Base-by-base conservation (phyloP, 257 asterid species). In the Dorcoceras hygrometricum region DNA sequence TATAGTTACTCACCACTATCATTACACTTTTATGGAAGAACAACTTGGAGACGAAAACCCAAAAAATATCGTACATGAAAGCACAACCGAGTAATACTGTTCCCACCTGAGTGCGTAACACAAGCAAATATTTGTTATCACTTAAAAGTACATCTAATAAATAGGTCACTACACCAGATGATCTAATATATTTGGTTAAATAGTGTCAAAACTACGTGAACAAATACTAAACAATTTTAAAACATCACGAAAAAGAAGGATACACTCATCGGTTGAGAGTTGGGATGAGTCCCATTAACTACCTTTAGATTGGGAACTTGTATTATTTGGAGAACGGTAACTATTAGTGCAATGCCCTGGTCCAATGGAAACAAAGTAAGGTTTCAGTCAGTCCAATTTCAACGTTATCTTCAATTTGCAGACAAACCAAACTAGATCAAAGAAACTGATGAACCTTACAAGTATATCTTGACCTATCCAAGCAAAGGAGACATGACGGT, bases 391-490 rank as follows among this genome's bases (percentile, higher is more conserved):
- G 24, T 36, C 54, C 54, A 46, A 32, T 48, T 31, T 11, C 51
- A 50, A 62, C 53, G 25, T 56, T 39, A n/a, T 57, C 11, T 20
- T 29, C 11, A 23, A 22, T 34, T 24, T 57, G 55, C 60, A 69
- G 55, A 57, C 23, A 23, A 19, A 57, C 46, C 26, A 8, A 75
- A 57, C 36, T 31, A 12, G 72, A 56, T 36, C 62, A 36, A n/a
- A 71, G 10, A 46, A 54, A 32, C 20, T 48, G 32, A 29, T 27
- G 9, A 63, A 59, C 26, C 7, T 87, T 84, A 94, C 99, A 63
- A 94, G 96, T 76, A 94, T 89, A 79, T 94, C 96, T 81, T 94
- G 99, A 80, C 98, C 99, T 62, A 94, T 86, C 99, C 99, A 94
- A 61, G 99, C 98, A 24, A 85, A 89, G 71, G 89, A 79, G 67